These are phyloP conservation scores for Tremella mesenterica DNA, from an alignment of 768 basidiomycete species.

Conservation along the genomic window DNA sequence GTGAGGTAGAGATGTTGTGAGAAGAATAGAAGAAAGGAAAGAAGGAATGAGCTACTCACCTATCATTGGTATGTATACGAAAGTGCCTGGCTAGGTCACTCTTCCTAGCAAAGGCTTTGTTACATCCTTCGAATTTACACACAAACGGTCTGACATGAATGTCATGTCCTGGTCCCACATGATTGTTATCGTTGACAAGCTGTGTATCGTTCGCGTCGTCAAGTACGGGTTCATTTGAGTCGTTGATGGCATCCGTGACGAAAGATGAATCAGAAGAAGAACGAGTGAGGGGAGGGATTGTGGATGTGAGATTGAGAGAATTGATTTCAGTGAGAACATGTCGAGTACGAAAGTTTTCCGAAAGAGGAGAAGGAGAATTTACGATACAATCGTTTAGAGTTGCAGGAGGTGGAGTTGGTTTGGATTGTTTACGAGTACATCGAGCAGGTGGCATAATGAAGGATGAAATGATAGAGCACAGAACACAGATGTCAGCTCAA, in stretches of 20 bases:
- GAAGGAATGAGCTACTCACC: slow-evolving; percentile 45
- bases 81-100: slow-evolving; percentile 46
- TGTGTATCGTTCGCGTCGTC: slow-evolving; percentile 6
- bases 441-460: background rate
- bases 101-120: slow-evolving; percentile 46
- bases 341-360: background rate
- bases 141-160: slow-evolving; percentile 27
- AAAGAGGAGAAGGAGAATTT: no score
- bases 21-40: no score
- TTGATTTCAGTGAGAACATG: background rate
- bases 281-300: background rate
- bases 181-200: slow-evolving; percentile 35
- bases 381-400: no score
- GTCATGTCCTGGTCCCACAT: slow-evolving; percentile 27
- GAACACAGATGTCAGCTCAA: background rate
- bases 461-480: background rate
- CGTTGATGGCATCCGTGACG: background rate
- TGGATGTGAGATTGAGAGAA: background rate
- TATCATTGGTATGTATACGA: slow-evolving; percentile 47
- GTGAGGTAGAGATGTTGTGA: background rate
- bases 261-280: background rate
- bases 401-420: no score
- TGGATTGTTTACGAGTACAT: background rate
- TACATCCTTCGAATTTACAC: slow-evolving; percentile 33
- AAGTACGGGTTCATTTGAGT: background rate